Evolutionary conservation across 345 rosid species (phyloP).

Genomic region (Clausena lansium): DNA sequence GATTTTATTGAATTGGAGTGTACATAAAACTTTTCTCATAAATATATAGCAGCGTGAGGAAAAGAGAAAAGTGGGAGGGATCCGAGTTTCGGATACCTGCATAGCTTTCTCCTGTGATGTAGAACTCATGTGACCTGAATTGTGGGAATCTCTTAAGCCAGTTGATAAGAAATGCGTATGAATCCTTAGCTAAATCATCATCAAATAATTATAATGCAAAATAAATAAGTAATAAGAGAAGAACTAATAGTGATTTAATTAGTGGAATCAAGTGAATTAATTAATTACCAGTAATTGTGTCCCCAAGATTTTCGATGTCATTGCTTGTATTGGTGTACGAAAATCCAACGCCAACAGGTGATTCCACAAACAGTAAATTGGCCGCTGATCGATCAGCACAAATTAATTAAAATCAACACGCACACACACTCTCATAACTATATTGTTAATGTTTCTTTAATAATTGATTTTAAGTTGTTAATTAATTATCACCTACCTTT

Average conservation of each 20-base stretch:
- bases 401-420: background rate
- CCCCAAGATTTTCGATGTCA: slow-evolving; percentile 55
- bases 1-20: background rate
- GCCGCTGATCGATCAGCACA: slow-evolving; percentile 39
- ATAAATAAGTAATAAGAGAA: too few species aligned
- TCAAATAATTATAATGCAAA: too few species aligned
- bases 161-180: slow-evolving; percentile 55
- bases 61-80: too few species aligned
- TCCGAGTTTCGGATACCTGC: slow-evolving; percentile 38
- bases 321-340: slow-evolving; percentile 49
- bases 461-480: background rate
- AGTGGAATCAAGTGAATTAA: background rate
- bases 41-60: too few species aligned
- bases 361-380: slow-evolving; percentile 65
- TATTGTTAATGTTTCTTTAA: background rate
- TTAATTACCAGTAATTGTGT: slow-evolving; percentile 44
- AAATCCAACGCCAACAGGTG: slow-evolving; percentile 70
- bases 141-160: slow-evolving; percentile 73
- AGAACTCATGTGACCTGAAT: slow-evolving; percentile 55
- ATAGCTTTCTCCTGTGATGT: slow-evolving; percentile 72
- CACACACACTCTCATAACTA: background rate
- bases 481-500: slow-evolving; percentile 48
- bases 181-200: slow-evolving; percentile 44
- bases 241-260: background rate
- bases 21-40: too few species aligned